Evolutionary conservation across 1,284 basidiomycete genomes (phyloP).

Genomic region (Chondrostereum purpureum): DNA sequence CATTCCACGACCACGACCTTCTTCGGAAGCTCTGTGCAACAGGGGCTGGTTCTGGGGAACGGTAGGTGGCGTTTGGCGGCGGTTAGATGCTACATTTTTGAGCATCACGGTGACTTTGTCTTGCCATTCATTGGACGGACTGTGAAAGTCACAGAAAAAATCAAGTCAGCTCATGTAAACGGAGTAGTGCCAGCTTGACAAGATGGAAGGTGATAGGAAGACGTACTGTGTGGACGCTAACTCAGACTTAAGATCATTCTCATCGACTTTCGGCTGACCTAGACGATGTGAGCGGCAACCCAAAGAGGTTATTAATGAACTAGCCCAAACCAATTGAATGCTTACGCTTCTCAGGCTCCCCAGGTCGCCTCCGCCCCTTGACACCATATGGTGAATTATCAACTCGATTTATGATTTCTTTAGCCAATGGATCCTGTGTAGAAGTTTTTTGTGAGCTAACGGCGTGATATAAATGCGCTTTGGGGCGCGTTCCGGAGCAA

Average conservation of each 20-base stretch:
- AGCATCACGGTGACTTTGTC: slow-evolving; percentile 51
- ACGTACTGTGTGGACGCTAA: slow-evolving; percentile 12
- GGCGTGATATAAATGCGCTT: no score
- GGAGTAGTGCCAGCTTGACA: background rate
- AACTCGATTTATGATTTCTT: slow-evolving; percentile 69
- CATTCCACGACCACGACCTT: background rate
- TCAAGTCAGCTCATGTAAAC: background rate
- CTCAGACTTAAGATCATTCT: slow-evolving; percentile 1
- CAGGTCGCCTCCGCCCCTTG: slow-evolving; percentile 47
- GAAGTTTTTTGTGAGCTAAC: no score
- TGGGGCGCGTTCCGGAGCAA: no score
- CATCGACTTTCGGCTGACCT: background rate
- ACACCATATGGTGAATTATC: slow-evolving; percentile 71
- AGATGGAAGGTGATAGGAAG: background rate
- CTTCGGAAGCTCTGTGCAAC: background rate
- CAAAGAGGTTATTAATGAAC: no score
- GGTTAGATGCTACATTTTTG: slow-evolving; percentile 14
- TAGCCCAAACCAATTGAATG: no score
- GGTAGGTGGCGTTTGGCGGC: slow-evolving; percentile 3
- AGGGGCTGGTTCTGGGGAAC: background rate
- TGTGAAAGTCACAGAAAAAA: slow-evolving; percentile 23
- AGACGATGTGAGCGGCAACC: no score
- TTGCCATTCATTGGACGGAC: slow-evolving; percentile 79
- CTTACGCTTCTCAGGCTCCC: slow-evolving; percentile 14
- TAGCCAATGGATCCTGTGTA: slow-evolving; percentile 58